Base-by-base conservation (phyloP, 2,329 filamentous ascomycete genomes). In the Grosmannia huntii region DNA sequence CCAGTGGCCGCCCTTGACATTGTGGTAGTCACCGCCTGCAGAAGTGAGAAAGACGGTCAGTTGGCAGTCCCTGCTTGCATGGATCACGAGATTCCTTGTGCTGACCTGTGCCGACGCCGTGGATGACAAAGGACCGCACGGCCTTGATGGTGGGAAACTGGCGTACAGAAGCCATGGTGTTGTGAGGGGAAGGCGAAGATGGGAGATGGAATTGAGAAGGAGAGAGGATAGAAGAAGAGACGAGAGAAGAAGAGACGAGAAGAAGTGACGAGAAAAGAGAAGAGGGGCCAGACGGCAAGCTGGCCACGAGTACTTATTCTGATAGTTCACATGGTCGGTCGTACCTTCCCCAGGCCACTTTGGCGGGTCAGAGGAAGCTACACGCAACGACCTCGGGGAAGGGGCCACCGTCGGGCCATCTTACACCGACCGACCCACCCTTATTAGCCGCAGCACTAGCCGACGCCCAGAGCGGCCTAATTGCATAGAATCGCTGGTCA, bases 21-120 rank as follows among this genome's bases (percentile, higher is more conserved):
- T 96, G 78, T 96, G 91, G 71, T 96, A 96, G 69, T 92, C 88
- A 62, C 87, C 87, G 59, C 87, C 86, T 72, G 72, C 72, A 58
- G 19, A 44, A 7, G n/a, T n/a, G n/a, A n/a, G n/a, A 44, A 44
- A n/a, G 41, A 16, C 36, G 62, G 62, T 58, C 21, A 61, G 53
- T 28, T 7, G 62, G 57, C 21, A 61, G 53, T 28, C n/a, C 38
- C 12, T 19, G 41, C 14, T 19, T n/a, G 41, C 41, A 44, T n/a
- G 19, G 4, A 44, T 44, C 19, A 44, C 19, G 41, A 44, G 41
- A 44, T 19, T 4, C 2, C 21, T 21, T 16, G n/a, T n/a, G 79
- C 81, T 33, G 62, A 75, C 75, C 76, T 54, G 76, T 75, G 41
- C 76, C 76, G 21, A 78, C 75, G 56, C 85, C 85, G 59, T 82